Evolutionary conservation across 192 early-diverging fungal species (phyloP).

Genomic region (Backusella mclennaniae): DNA sequence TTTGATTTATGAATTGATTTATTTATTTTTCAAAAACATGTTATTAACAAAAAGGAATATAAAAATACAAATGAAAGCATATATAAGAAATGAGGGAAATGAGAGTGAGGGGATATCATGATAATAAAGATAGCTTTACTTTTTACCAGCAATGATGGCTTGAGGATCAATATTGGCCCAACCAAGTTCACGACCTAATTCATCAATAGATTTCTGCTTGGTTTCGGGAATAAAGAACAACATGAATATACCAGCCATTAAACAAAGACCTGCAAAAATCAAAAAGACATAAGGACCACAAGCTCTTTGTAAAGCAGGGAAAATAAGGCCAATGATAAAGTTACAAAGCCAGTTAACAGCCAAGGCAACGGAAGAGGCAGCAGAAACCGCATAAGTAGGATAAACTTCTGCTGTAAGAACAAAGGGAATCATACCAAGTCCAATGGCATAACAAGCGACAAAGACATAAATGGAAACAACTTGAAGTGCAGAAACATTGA

Average conservation of each 20-base stretch:
- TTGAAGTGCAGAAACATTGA: slow-evolving; percentile 23
- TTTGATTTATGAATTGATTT: background rate
- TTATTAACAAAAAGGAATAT: background rate
- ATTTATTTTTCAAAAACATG: background rate
- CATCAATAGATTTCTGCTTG: slow-evolving; percentile 58
- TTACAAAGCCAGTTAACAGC: slow-evolving; percentile 46
- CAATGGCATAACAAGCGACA: slow-evolving; percentile 54
- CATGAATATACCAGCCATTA: slow-evolving; percentile 39
- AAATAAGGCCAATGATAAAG: slow-evolving; percentile 54
- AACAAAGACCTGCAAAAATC: slow-evolving; percentile 45
- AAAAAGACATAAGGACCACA: slow-evolving; percentile 52
- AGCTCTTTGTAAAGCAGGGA: slow-evolving; percentile 39
- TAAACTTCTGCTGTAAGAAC: slow-evolving; percentile 56
- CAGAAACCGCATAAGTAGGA: slow-evolving; percentile 48
- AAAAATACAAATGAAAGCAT: background rate
- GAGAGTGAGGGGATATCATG: background rate
- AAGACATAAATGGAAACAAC: slow-evolving; percentile 44
- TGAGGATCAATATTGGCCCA: slow-evolving; percentile 15
- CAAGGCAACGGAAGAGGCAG: slow-evolving; percentile 49
- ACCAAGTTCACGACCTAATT: slow-evolving; percentile 40
- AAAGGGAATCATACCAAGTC: slow-evolving; percentile 58
- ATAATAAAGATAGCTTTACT: background rate
- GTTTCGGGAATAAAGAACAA: slow-evolving; percentile 51
- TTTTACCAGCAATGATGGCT: background rate
- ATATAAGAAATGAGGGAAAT: background rate